Evolutionary conservation across 495 filamentous ascomycete genomes (phyloP), one percentile per base, ranked within the genome.

Genomic region (Venustampulla echinocandica): DNA sequence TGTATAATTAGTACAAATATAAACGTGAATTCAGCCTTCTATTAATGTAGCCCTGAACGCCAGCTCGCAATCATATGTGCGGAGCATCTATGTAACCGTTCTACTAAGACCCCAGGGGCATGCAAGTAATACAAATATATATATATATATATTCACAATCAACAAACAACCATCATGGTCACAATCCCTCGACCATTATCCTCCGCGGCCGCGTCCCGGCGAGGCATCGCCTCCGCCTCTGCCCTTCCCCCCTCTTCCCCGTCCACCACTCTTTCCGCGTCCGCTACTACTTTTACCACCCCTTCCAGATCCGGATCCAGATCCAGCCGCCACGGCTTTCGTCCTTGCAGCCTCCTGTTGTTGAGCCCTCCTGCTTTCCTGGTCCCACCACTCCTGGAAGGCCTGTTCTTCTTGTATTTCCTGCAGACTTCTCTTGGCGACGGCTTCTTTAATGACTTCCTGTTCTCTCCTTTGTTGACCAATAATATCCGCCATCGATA

Each of bases 311-410:
- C 43, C 22, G 3, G 4, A 10, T 6, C 14, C 14, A 27, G 37
- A 22, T 23, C 32, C 34, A 42, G 43, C 24, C 13, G 33, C 22
- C 18, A 33, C 6, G 2, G 32, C 28, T n/a, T 44, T 55, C 5
- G 51, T 25, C 30, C 34, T 46, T 1, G 66, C 66, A 43, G 81
- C 82, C 13, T 83, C 81, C 30, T 87, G 73, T 37, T 81, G 80
- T 45, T 76, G 71, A 47, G 68, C 67, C 38, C 84, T 75, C 53
- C 76, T 74, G 60, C 84, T 89, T 61, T 98, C 92, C 46, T 82
- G 77, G 52, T 97, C 90, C 92, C 92, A 98, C 92, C 93, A 98
- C 59, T 90, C 81, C 61, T 95, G 85, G 64, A 98, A 98, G 25
- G 88, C 86, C 61, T 98, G 92, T 61, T 98, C 92, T 41, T 84